These are phyloP conservation scores for Lepiota venenata DNA, from an alignment of 768 basidiomycete genomes.

Conservation along the genomic window DNA sequence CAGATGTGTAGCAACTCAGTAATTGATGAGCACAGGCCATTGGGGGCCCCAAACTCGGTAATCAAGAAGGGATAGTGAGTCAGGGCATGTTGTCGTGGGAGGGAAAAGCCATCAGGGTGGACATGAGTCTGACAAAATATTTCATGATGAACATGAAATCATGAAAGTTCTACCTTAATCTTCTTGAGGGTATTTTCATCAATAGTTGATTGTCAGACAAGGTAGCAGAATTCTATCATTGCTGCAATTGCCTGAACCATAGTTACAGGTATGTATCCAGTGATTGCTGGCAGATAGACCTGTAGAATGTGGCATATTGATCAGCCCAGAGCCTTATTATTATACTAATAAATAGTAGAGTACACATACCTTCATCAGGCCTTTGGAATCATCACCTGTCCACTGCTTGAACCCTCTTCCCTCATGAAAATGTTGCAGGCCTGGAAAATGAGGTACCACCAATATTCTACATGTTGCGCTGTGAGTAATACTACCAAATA, in stretches of 20 bases:
- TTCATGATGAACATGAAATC: slow-evolving; percentile 26
- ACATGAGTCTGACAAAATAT: slow-evolving; percentile 22
- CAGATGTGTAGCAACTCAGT: slow-evolving; percentile 33
- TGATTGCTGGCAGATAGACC: too few relatives aligned
- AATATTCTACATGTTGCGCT: slow-evolving; percentile 21
- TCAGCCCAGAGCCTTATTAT: background rate
- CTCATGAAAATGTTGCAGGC: too few relatives aligned
- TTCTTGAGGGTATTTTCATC: slow-evolving; percentile 11
- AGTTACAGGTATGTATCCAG: too few relatives aligned
- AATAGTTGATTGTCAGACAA: slow-evolving; percentile 8
- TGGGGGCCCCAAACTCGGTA: slow-evolving; percentile 21
- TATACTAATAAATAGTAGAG: background rate
- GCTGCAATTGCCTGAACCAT: too few relatives aligned
- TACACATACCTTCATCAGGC: slow-evolving; percentile 29
- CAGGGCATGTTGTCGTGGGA: slow-evolving; percentile 23
- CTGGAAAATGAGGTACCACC: too few relatives aligned
- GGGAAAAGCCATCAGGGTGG: slow-evolving; percentile 9
- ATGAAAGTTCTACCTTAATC: slow-evolving; percentile 15
- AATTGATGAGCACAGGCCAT: slow-evolving; percentile 28
- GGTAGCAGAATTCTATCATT: slow-evolving; percentile 32
- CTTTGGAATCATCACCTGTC: too few relatives aligned
- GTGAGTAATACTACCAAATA: slow-evolving; percentile 18
- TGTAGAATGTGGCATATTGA: too few relatives aligned
- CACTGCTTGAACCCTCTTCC: too few relatives aligned
- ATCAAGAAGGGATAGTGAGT: slow-evolving; percentile 18